Evolutionary conservation across 1,139 yeast genomes (phyloP).

Genomic region (Meyerozyma athensensis): DNA sequence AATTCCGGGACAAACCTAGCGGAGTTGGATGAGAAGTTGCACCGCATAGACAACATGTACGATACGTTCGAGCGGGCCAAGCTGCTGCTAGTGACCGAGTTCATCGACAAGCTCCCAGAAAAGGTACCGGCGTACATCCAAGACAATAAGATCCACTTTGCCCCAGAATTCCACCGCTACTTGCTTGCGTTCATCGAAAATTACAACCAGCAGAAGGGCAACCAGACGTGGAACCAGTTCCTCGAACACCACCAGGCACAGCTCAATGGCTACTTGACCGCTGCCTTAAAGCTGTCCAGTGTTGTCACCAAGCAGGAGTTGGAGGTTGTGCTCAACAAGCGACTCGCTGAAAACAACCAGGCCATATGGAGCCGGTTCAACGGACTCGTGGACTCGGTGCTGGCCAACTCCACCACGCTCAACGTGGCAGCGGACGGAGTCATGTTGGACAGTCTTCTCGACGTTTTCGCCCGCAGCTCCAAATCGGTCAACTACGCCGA

Average conservation of each 20-base stretch:
- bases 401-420: slow-evolving; percentile 11
- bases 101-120: slow-evolving; percentile 23
- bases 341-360: slow-evolving; percentile 22
- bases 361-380: slow-evolving; percentile 23
- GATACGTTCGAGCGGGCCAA: slow-evolving; percentile 20
- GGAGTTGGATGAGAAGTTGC: slow-evolving; percentile 17
- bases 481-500: slow-evolving; percentile 40
- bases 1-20: slow-evolving; percentile 3
- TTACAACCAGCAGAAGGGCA: slow-evolving; percentile 13
- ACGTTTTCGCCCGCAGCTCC: slow-evolving; percentile 32
- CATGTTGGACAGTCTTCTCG: slow-evolving; percentile 24
- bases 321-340: slow-evolving; percentile 19
- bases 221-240: slow-evolving; percentile 11
- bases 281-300: slow-evolving; percentile 9
- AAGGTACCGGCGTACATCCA: slow-evolving; percentile 32
- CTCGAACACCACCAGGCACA: slow-evolving; percentile 16
- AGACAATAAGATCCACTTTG: slow-evolving; percentile 32
- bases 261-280: slow-evolving; percentile 17
- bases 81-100: slow-evolving; percentile 17
- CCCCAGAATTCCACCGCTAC: slow-evolving; percentile 38
- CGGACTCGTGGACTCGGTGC: slow-evolving; percentile 20
- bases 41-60: slow-evolving; percentile 14
- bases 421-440: slow-evolving; percentile 11
- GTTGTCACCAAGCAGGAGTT: slow-evolving; percentile 18
- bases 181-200: slow-evolving; percentile 32